Percentiles rank a stretch among this genome's conserved stretches.
phyloP scores from a whole-genome alignment of 192 early-diverging fungal genomes.

The Mycoemilia scoparia region DNA sequence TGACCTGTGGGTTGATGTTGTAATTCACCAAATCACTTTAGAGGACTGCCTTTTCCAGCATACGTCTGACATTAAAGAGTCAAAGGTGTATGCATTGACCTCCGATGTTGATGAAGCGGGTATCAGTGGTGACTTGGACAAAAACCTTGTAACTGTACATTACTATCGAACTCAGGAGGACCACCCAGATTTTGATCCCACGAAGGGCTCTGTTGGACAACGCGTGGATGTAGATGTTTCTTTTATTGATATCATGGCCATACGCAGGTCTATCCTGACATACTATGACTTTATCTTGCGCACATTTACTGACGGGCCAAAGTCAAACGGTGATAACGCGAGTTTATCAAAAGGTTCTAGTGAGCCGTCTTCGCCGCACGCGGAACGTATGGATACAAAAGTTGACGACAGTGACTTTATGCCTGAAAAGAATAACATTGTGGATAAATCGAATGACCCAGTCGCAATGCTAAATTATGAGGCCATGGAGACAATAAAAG shows the following conservation, averaged over 20 bases:
- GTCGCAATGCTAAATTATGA: constrained; percentile 18
- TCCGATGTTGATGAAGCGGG: constrained; percentile 29
- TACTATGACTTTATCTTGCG: constrained; percentile 70
- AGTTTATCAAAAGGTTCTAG: background rate
- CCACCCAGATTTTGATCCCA: constrained; percentile 52
- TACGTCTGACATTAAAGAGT: background rate
- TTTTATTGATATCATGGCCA: constrained; percentile 63
- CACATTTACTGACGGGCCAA: constrained; percentile 39
- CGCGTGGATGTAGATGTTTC: constrained; percentile 62
- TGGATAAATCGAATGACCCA: background rate
- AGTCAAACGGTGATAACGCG: constrained; percentile 7
- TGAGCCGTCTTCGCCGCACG: background rate
- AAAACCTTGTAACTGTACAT: constrained; percentile 48
- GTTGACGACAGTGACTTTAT: background rate
- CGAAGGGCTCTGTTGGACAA: constrained; percentile 63
- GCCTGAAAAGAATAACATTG: background rate
- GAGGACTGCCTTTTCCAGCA: constrained; percentile 36
- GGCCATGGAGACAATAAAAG: constrained; percentile 45
- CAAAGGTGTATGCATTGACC: constrained; percentile 17
- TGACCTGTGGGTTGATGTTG: constrained; percentile 41
- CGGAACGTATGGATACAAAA: background rate
- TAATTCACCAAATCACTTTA: constrained; percentile 59
- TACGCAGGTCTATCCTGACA: constrained; percentile 64
- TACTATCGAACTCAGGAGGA: constrained; percentile 52
- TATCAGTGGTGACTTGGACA: constrained; percentile 23